phyloP scores from a whole-genome alignment of 2,329 filamentous ascomycete species.

The Sarocladium oryzae region DNA sequence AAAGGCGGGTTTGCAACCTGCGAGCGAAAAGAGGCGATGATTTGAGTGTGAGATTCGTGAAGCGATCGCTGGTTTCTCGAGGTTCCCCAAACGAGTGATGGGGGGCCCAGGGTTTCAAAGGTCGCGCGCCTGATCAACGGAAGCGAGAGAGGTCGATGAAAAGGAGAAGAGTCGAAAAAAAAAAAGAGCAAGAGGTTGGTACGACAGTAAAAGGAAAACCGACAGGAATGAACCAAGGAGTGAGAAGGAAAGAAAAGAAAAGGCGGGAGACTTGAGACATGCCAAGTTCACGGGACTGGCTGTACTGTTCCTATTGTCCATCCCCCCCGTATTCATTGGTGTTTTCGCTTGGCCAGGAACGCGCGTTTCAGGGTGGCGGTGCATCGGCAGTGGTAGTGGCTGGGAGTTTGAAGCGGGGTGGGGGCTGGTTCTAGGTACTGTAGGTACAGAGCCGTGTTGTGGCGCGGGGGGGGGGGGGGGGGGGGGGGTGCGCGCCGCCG shows the following conservation, averaged over 20 bases:
- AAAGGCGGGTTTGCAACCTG: too few species aligned
- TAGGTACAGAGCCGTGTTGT: too few species aligned
- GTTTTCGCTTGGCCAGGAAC: not conserved
- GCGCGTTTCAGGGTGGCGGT: conserved; percentile 3
- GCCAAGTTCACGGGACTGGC: not conserved
- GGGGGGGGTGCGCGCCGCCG: too few species aligned
- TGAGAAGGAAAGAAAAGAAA: not conserved
- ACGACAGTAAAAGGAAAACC: not conserved
- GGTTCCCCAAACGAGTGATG: not conserved
- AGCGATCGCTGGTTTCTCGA: too few species aligned
- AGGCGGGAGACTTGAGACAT: not conserved
- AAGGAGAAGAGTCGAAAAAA: not conserved
- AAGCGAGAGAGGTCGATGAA: not conserved
- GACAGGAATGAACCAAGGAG: not conserved
- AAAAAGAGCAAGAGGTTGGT: not conserved
- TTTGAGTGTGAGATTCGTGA: too few species aligned
- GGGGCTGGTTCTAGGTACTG: not conserved
- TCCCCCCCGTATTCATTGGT: not conserved
- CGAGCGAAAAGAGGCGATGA: too few species aligned
- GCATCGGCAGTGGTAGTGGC: not conserved
- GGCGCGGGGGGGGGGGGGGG: too few species aligned
- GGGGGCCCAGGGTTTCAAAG: not conserved
- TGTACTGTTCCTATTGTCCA: too few species aligned
- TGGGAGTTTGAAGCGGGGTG: not conserved
- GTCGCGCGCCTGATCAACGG: not conserved